phyloP scores from a whole-genome alignment of 805 yeast species.

The Myxozyma neglecta region DNA sequence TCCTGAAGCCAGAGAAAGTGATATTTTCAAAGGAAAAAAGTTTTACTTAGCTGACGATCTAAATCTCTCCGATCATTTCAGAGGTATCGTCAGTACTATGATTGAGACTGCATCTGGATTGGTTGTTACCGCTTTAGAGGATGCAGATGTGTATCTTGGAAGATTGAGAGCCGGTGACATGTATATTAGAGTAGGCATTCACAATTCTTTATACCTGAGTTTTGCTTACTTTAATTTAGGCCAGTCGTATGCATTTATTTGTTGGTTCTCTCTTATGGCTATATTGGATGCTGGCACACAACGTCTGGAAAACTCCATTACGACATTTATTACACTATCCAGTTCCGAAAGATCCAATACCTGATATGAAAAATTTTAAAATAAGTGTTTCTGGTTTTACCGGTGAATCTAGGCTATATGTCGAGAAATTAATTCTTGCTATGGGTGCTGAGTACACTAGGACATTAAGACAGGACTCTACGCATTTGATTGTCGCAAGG shows the following conservation, averaged over 20 bases:
- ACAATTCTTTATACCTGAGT: background rate
- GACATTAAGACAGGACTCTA: constrained; percentile 60
- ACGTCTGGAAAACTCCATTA: constrained; percentile 57
- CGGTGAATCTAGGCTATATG: constrained; percentile 78
- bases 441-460: constrained; percentile 78
- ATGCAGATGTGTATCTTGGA: constrained; percentile 61
- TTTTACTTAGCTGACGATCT: constrained; percentile 35
- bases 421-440: constrained; percentile 60
- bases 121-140: constrained; percentile 48
- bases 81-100: constrained; percentile 59
- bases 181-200: constrained; percentile 41
- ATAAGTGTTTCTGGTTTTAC: constrained; percentile 77
- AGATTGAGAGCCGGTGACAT: constrained; percentile 59
- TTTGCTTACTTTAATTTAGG: constrained; percentile 31
- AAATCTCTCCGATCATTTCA: constrained; percentile 51
- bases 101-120: constrained; percentile 43
- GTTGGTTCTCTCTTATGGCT: constrained; percentile 79
- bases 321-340: constrained; percentile 71
- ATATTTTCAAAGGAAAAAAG: background rate
- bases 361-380: constrained; percentile 53
- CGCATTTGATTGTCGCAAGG: constrained; percentile 66
- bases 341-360: constrained; percentile 49
- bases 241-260: constrained; percentile 45
- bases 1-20: background rate
- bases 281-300: constrained; percentile 59